Evolutionary conservation across 2,329 filamentous ascomycete species (phyloP).

Genomic region (Juglanconis juglandina): DNA sequence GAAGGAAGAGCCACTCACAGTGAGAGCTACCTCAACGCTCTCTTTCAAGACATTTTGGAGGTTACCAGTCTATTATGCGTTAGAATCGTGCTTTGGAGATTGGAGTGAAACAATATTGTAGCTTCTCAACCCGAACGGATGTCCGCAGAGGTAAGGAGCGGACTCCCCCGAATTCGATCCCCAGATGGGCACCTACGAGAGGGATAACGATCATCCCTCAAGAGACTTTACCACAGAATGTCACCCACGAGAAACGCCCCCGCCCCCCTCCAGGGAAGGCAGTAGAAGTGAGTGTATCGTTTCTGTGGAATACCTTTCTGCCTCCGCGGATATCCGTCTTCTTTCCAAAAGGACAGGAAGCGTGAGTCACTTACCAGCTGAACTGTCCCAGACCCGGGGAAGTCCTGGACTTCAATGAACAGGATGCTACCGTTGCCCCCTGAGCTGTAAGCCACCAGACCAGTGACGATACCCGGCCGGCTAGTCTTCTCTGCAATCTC

Average conservation of each 20-base stretch:
- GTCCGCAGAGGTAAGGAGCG: too few relatives aligned
- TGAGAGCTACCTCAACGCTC: slow-evolving; percentile 90
- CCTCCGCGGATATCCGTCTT: too few relatives aligned
- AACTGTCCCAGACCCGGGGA: slow-evolving; percentile 88
- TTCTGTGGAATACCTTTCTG: too few relatives aligned
- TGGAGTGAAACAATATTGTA: too few relatives aligned
- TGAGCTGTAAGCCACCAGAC: slow-evolving; percentile 88
- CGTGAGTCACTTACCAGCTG: slow-evolving; percentile 53
- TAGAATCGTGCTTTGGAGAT: not conserved
- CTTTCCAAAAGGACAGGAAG: not conserved
- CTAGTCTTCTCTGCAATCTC: slow-evolving; percentile 85
- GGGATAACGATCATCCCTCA: too few relatives aligned
- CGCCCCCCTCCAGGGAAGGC: too few relatives aligned
- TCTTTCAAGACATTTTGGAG: slow-evolving; percentile 96
- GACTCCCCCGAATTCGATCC: too few relatives aligned
- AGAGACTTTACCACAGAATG: too few relatives aligned
- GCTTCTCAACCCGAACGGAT: too few relatives aligned
- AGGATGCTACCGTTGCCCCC: slow-evolving; percentile 93
- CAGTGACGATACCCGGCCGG: slow-evolving; percentile 89
- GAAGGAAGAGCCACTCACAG: slow-evolving; percentile 27
- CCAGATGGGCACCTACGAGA: too few relatives aligned
- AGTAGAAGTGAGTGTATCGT: too few relatives aligned
- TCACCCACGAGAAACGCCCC: too few relatives aligned
- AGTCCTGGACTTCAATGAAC: slow-evolving; percentile 97
- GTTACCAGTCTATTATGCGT: slow-evolving; percentile 65